Percentiles rank a stretch among this genome's conserved stretches.
Conservation (phyloP, 2,329 filamentous ascomycete genomes). For the Dactylellina haptotyla region DNA sequence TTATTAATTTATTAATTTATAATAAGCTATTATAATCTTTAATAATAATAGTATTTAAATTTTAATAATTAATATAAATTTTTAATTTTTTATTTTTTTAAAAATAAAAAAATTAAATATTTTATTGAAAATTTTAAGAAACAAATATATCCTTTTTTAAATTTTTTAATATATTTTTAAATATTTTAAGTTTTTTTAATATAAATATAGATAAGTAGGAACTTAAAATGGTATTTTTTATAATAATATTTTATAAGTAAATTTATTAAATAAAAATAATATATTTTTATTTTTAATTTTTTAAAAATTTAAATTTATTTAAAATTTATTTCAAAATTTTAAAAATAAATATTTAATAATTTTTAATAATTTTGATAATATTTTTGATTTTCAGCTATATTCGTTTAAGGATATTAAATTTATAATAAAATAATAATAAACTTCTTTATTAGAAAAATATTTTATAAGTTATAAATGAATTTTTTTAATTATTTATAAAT, state of each 20-base stretch:
- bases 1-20: constrained; percentile 1
- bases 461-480: background rate
- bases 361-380: too few relatives aligned
- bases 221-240: background rate
- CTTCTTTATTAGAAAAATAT: background rate
- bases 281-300: too few relatives aligned
- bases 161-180: background rate
- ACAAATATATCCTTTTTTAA: constrained; percentile 1
- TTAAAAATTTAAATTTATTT: too few relatives aligned
- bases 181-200: background rate
- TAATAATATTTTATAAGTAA: too few relatives aligned
- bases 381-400: too few relatives aligned
- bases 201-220: background rate
- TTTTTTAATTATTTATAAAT: background rate
- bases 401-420: background rate
- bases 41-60: too few relatives aligned
- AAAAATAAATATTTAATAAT: too few relatives aligned
- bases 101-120: constrained; percentile 8
- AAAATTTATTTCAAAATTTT: too few relatives aligned
- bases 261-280: too few relatives aligned
- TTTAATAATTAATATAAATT: background rate
- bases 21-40: too few relatives aligned
- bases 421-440: background rate
- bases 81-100: too few relatives aligned
- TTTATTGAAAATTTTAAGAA: too few relatives aligned